Evolutionary conservation across 768 basidiomycete species (phyloP), one percentile per base, ranked within the genome.

Genomic region (Boletus vermiculosoides): DNA sequence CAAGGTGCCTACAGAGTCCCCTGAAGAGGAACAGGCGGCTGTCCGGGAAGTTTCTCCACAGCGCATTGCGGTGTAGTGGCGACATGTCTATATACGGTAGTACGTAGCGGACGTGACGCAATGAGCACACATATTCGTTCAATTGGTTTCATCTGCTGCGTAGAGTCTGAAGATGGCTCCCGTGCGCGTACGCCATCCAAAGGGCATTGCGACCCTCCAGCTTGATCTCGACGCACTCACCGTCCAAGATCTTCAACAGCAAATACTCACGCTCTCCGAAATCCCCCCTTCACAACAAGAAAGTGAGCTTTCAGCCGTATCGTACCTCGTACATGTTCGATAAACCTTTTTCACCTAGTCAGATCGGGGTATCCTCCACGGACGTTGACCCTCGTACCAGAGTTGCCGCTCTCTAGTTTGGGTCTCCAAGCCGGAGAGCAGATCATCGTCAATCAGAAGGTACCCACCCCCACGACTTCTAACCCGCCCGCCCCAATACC

Each of bases 321-420:
- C 54, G 0, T 30, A 31, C 22, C 4, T n/a, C 39, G 7, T 37
- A 39, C 4, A 11, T 31, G 23, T 50, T 31, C 36, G 39, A 60
- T 55, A 37, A 56, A 44, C 42, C 16, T 41, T 15, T n/a, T 51
- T 45, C 12, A 37, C 45, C 56, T 56, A 92, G 90, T 92, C 56
- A 91, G 86, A 74, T 77, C 82, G 16, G 93, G 94, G 39, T 98
- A 96, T 70, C 94, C 94, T 4, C 94, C 93, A 0, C 82, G 79
- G 42, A 63, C 83, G 2, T 78, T 97, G 41, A 85, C 86, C 5
- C 73, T 90, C 37, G 76, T 90, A 33, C 87, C 90, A 4, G 85
- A 88, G 58, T 80, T 92, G 23, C 85, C 91, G 0, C 60, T 96
- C 36, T 80, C 87, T 0, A 87, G 88, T 36, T 80, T 98, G 30